Conservation (phyloP, 805 yeast species). For the Wickerhamia fluorescens region DNA sequence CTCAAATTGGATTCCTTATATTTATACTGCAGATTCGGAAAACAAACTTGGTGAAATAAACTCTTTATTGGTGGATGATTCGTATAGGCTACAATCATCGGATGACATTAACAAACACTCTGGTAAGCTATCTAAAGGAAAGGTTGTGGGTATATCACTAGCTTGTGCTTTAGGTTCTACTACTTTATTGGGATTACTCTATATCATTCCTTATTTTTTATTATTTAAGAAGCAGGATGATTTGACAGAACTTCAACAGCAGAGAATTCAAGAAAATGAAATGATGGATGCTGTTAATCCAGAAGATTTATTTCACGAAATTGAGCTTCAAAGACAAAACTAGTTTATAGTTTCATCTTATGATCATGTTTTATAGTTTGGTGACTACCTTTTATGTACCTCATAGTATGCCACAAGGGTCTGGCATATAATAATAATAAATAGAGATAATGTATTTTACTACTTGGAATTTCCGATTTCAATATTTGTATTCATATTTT, state of each 20-base stretch:
- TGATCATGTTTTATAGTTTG: conserved; percentile 1
- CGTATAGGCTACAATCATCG: conserved; percentile 29
- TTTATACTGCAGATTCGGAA: conserved; percentile 29
- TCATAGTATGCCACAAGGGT: too few relatives aligned
- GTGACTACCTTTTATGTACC: not conserved
- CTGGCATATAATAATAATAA: too few relatives aligned
- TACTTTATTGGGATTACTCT: conserved; percentile 32
- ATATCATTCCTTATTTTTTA: conserved; percentile 32
- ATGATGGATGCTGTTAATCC: conserved; percentile 40
- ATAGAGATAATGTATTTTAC: too few relatives aligned
- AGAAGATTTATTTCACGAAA: conserved; percentile 37
- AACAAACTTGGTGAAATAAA: conserved; percentile 22
- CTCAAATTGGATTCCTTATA: conserved; percentile 56
- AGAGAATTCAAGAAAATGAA: conserved; percentile 36
- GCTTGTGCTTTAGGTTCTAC: conserved; percentile 42
- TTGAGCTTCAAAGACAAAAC: conserved; percentile 32
- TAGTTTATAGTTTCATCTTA: conserved; percentile 5
- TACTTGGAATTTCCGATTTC: too few relatives aligned
- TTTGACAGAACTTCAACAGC: conserved; percentile 10
- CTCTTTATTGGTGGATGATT: conserved; percentile 28
- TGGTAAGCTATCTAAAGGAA: conserved; percentile 27
- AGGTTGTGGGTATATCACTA: conserved; percentile 38
- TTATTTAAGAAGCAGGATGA: conserved; percentile 24
- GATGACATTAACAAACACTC: conserved; percentile 17
- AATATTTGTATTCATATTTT: too few relatives aligned